Evolutionary conservation across 106 monocot species (phyloP), one percentile per base, ranked within the genome.

Genomic region (Gastrodia elata): DNA sequence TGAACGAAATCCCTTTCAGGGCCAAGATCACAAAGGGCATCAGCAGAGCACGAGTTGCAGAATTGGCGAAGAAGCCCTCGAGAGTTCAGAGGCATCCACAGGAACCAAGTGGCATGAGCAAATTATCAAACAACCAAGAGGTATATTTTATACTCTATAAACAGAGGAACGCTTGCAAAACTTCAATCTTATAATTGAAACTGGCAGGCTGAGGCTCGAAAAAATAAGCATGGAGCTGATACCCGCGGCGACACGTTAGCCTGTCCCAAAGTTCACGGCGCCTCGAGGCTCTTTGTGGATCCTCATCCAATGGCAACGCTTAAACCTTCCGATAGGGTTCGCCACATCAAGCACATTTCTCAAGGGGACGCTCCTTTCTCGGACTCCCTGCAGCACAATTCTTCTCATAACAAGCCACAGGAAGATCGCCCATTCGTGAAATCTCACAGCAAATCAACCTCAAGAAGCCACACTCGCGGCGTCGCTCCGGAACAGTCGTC

Each of bases 361-460:
- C 76, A 78, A 40, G 80, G 77, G 25, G 22, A 22, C 52, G 82
- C 81, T 27, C 55, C 85, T 74, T 84, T 96, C 74, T 96, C 96
- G 25, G 97, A 86, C 0, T 90, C 92, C 6, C 37, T 97, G 40
- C 72, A 41, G 34, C 78, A 83, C 75, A 68, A 88, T 74, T 71
- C 92, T 71, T 93, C 92, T 22, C n/a, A n/a, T 6, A 92, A 84
- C 33, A 88, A 79, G 69, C 76, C 22, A 11, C 82, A 65, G 79
- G 92, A 86, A 57, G 82, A 81, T 43, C 73, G 42, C 28, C 42
- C 74, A 5, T 18, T 67, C 38, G 64, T 61, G 70, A 78, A 75
- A 69, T 74, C 81, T 64, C 58, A 73, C 32, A 68, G 70, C 73
- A 87, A 71, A 75, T 72, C 75, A 74, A 88, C 59, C 39, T 84